phyloP scores from a whole-genome alignment of 331 rosid species.

The Malus hybrid region DNA sequence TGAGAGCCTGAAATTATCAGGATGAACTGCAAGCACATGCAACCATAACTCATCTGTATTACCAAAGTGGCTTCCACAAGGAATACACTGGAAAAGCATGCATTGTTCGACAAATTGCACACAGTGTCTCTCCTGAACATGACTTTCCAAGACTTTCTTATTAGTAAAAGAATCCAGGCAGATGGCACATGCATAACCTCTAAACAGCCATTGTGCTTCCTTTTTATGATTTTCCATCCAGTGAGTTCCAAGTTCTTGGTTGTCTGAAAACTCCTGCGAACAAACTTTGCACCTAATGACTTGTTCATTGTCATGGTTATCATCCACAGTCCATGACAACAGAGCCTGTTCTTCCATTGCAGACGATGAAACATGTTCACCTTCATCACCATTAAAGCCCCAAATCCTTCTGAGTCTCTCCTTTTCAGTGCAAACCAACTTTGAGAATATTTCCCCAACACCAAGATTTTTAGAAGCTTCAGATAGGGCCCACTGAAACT shows the following conservation, averaged over 20 bases:
- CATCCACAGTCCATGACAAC: constrained; percentile 39
- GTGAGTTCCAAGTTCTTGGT: constrained; percentile 74
- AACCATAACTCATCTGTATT: constrained; percentile 75
- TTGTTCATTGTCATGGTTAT: constrained; percentile 23
- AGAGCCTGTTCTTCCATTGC: constrained; percentile 46
- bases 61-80: constrained; percentile 94
- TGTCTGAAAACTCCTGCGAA: constrained; percentile 56
- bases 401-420: constrained; percentile 61
- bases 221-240: constrained; percentile 95
- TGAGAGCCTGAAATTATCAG: constrained; percentile 54
- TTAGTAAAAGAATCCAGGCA: constrained; percentile 95
- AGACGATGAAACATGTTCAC: constrained; percentile 22
- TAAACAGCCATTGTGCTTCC: constrained; percentile 98
- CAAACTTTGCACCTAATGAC: constrained; percentile 76
- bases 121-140: constrained; percentile 96
- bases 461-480: constrained; percentile 77
- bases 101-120: constrained; percentile 93
- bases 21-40: constrained; percentile 78
- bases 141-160: constrained; percentile 74
- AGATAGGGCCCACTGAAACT: constrained; percentile 90
- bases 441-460: constrained; percentile 60
- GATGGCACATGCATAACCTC: constrained; percentile 96
- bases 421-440: constrained; percentile 73
- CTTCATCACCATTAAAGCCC: constrained; percentile 69
- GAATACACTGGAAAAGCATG: constrained; percentile 96